Conservation (phyloP, 2,329 filamentous ascomycete species). For the Trichoderma harzianum region DNA sequence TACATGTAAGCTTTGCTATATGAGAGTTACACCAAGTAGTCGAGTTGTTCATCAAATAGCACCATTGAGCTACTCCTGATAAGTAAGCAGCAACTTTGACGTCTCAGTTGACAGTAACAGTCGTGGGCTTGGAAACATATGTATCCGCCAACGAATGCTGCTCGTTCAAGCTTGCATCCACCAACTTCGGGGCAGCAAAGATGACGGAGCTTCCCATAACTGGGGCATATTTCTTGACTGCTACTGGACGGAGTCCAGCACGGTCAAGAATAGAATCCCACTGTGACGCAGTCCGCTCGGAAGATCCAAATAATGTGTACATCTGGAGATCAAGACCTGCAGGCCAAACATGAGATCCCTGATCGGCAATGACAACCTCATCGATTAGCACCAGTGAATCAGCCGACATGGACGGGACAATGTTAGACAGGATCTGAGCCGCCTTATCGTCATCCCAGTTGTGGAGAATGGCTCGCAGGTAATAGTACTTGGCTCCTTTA, state of each 20-base stretch:
- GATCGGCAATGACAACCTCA: conserved; percentile 34
- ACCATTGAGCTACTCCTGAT: not conserved
- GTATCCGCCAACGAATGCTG: not conserved
- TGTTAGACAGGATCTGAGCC: conserved; percentile 29
- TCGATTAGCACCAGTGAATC: conserved; percentile 35
- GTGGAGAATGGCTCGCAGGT: conserved; percentile 38
- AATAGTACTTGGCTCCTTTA: conserved; percentile 22
- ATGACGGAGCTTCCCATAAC: conserved; percentile 14
- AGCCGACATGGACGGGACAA: conserved; percentile 33
- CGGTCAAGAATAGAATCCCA: not conserved
- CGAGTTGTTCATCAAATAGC: not conserved
- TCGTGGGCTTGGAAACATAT: not conserved
- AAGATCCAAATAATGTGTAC: not conserved
- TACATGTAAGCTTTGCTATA: not conserved
- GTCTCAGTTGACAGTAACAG: not conserved
- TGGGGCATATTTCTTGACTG: conserved; percentile 10
- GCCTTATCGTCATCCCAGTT: conserved; percentile 37
- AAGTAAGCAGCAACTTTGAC: not conserved
- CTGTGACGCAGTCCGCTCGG: not conserved
- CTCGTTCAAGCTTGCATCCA: not conserved
- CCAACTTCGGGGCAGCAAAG: conserved; percentile 5
- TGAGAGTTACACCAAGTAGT: not conserved
- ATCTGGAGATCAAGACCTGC: conserved; percentile 4
- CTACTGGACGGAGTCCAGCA: not conserved
- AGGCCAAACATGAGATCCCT: conserved; percentile 4